Conservation (phyloP, 2,329 filamentous ascomycete species). For the Colletotrichum cuscutae region DNA sequence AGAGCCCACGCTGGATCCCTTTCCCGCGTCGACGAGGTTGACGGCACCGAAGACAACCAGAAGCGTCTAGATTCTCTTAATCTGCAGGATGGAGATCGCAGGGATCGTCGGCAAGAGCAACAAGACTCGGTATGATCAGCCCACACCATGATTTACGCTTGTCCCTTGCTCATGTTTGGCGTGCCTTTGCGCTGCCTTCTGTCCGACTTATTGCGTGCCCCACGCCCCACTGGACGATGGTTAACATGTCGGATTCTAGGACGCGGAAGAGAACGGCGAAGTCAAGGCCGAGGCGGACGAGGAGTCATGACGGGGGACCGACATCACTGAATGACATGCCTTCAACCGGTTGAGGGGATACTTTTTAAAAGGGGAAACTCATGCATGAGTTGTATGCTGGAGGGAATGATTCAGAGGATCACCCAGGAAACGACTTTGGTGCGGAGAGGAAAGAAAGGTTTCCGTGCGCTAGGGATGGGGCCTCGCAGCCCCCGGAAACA, state of each 20-base stretch:
- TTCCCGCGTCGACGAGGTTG: conserved; percentile 76
- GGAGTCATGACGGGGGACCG: conserved; percentile 30
- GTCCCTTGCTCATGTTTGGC: conserved; percentile 1
- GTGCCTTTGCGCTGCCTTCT: not conserved
- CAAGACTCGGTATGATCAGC: conserved; percentile 68
- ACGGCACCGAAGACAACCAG: conserved; percentile 85
- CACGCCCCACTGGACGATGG: not conserved
- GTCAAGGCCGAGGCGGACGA: conserved; percentile 15
- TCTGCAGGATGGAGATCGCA: conserved; percentile 82
- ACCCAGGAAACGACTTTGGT: conserved; percentile 16
- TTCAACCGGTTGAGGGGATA: conserved; percentile 22
- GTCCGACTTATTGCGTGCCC: not conserved
- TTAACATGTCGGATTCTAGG: conserved; percentile 21
- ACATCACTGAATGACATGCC: conserved; percentile 1
- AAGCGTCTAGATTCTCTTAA: conserved; percentile 90
- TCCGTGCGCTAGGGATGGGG: conserved; percentile 21
- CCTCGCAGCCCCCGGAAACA: conserved; percentile 30
- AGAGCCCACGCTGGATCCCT: conserved; percentile 53
- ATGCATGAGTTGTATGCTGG: conserved; percentile 6
- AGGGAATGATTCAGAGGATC: conserved; percentile 13
- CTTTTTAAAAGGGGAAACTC: conserved; percentile 6
- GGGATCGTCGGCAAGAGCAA: conserved; percentile 67
- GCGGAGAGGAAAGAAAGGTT: conserved; percentile 23
- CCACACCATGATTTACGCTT: conserved; percentile 54
- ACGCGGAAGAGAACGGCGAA: conserved; percentile 30